Percentiles rank a stretch among this genome's conserved stretches.
phyloP scores from a whole-genome alignment of 2,329 filamentous ascomycete species.

The Aspergillus sp. region DNA sequence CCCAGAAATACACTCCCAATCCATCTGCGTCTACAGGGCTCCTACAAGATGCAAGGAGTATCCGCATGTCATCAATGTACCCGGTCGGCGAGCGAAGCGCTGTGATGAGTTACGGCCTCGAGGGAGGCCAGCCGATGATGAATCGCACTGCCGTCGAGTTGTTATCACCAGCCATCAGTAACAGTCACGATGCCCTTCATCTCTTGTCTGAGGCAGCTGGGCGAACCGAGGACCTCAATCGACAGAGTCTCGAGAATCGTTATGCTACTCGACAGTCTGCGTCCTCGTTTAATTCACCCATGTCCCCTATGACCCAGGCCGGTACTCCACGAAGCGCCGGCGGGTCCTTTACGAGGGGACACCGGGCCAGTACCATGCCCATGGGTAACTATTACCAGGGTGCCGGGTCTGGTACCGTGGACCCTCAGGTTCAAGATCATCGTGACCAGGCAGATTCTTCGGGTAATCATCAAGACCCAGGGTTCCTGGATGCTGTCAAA shows the following conservation, averaged over 20 bases:
- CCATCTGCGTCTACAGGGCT: conserved; percentile 19
- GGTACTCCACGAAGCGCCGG: conserved; percentile 30
- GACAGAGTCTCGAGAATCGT: conserved; percentile 45
- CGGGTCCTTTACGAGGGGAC: conserved; percentile 30
- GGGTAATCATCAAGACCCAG: conserved; percentile 29
- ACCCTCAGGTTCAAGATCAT: conserved; percentile 22
- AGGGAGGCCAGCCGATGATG: conserved; percentile 55
- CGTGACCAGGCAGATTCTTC: conserved; percentile 21
- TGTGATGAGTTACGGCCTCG: conserved; percentile 25
- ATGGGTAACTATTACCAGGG: conserved; percentile 50
- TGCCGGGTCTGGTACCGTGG: conserved; percentile 18
- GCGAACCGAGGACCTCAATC: conserved; percentile 45
- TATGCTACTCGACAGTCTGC: conserved; percentile 34
- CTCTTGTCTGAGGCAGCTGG: conserved; percentile 79
- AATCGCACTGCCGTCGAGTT: conserved; percentile 57
- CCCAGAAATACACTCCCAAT: conserved; percentile 24
- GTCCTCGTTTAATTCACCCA: conserved; percentile 35
- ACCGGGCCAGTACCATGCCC: conserved; percentile 40
- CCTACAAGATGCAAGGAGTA: conserved; percentile 22
- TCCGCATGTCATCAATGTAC: conserved; percentile 19
- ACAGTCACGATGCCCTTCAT: conserved; percentile 87
- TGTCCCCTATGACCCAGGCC: conserved; percentile 30
- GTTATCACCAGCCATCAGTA: conserved; percentile 68
- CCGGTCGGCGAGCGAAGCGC: conserved; percentile 17
- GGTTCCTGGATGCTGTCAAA: conserved; percentile 62